Evolutionary conservation across 768 basidiomycete genomes (phyloP), one percentile per base, ranked within the genome.

Genomic region (Sutorius australiensis): DNA sequence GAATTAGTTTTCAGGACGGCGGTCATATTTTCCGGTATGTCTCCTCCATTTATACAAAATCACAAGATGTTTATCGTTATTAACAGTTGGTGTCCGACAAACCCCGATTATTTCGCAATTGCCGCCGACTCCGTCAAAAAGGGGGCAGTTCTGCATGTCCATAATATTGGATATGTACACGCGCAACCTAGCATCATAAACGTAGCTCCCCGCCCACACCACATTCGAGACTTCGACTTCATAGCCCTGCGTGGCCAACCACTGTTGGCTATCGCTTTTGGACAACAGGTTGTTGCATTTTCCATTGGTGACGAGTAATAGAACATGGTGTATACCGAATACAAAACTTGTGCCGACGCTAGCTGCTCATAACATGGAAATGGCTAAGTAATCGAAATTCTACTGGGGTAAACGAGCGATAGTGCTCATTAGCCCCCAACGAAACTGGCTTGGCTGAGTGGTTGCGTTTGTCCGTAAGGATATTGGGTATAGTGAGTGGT

Each of bases 191-290:
- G 80, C 14, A 68, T 75, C 9, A 80, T 90, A 46, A 69, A 69
- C 39, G 62, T 92, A 49, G 77, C 77, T 27, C 75, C 81, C 27
- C 79, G 79, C 24, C 89, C 89, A 14, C 79, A 85, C 66, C 75
- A 77, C 55, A 74, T 90, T 32, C 78, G 79, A 48, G 85, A 89
- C 65, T 89, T 92, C 60, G 90, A 92, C 71, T 92, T 90, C 69
- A 69, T 92, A 46, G 76, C 78, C 3, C 55, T 77, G 24, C 74
- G 69, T 39, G 82, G 82, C 21, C 84, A 83, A 52, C 84, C 85
- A 40, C 73, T 82, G 31, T 77, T 92, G 50, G 90, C 79, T 3
- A 82, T 83, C 10, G 87, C 84, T 9, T 75, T 87, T 21, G 86
- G 86, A 33, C 70, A 74, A 48, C 78, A 77, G 43, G 67, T 89